Base-by-base conservation (phyloP, 257 asterid genomes). In the Fraxinus cuspidata region DNA sequence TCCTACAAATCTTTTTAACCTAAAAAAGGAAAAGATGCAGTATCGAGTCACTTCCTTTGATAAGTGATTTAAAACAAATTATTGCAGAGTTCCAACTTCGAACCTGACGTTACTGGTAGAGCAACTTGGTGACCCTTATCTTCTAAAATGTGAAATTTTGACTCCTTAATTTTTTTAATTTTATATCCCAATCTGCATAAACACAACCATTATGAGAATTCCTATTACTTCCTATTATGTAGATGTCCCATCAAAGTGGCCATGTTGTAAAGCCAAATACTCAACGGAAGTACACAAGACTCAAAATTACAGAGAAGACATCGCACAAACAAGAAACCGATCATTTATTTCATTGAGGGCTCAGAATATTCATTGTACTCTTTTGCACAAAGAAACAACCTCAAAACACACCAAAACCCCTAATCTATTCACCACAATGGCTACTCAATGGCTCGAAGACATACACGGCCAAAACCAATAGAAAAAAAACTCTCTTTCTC, bases 1-100 rank as follows among this genome's bases (percentile, higher is more conserved):
- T 47, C 16, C 19, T 47, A 3, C 56, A 15, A n/a, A 47, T 47
- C 19, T 47, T 47, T 47, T 15, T 15, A 47, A 47, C 56, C 56
- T 0, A 47, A 47, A 13, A 47, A 13, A 47, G 19, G 19, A 47
- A 47, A 47, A 47, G 13, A 15, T 12, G 16, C 9, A 90, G 88
- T 81, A 21, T 74, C 84, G 90, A 80, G 75, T 89, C 93, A 42
- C 85, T 85, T 82, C 97, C 98, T 78, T 79, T 86, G 85, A 94
- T 86, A 64, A 93, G 88, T 76, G 91, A 85, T 84, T 87, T 90
- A 75, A 91, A 81, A 77, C 90, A 91, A 78, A 75, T 69, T 64
- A 87, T 83, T 21, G 84, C 81, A 72, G 90, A 87, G 74, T 91
- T 93, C 98, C 98, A 93, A 68, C 65, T 91, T 93, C 98, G 97